Evolutionary conservation across 768 basidiomycete genomes (phyloP), one percentile per base, ranked within the genome.

Genomic region (Russula olivacea): DNA sequence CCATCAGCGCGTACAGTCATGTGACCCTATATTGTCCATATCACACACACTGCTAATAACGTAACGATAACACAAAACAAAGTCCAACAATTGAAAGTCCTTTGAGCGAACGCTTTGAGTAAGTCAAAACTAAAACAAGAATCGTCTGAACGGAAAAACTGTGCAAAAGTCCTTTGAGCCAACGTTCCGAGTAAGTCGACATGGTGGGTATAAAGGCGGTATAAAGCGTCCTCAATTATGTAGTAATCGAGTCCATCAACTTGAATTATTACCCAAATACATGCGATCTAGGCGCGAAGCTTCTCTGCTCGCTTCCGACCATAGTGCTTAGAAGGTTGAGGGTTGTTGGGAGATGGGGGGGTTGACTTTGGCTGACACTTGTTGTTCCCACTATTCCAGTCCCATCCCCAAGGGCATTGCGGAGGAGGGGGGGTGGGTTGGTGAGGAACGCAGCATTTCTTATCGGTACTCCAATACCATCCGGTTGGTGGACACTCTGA

Each of bases 371-470:
- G 68, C 59, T 45, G 83, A 59, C 76, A 81, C 61, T 78, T 69
- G 43, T 77, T 11, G 71, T 68, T 5, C 70, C 0, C 55, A 55
- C 73, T 74, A 62, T 64, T 64, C 86, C 84, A 87, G 23, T 67
- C 65, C 76, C 79, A 81, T 50, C 75, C 76, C 14, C 68, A 71
- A 12, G 67, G 69, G 72, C 84, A 86, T 61, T 70, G 66, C 19
- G 74, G 73, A 48, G 77, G 72, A 40, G 82, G 80, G 23, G 72
- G 72, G 65, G 74, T 72, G 7, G 79, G 80, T 64, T 78, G 68
- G 52, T 72, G 72, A 58, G 85, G 84, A 28, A 80, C 76, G 70
- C 84, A 86, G 74, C 82, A 85, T 23, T 76, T 73, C 68, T 80
- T 75, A 25, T 71, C 72, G 5, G 65, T 57, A 63, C 74, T 71